These are phyloP conservation scores for Musa schizocarpa DNA, from an alignment of 176 grass and related monocot genomes.

Conservation along the genomic window DNA sequence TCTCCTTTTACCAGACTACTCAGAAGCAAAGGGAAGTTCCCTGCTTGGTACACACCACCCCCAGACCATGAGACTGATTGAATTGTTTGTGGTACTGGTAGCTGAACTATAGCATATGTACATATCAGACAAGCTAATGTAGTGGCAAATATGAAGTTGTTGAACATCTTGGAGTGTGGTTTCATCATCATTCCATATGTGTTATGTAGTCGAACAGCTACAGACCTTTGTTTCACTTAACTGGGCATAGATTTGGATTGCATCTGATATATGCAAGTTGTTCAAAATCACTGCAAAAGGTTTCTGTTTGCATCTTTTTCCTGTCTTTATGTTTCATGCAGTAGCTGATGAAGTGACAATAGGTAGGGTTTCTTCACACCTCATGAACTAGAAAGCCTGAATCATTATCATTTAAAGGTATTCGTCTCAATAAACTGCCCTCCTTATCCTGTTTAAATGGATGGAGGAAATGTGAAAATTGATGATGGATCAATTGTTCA, in stretches of 20 bases:
- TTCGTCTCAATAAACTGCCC: no score
- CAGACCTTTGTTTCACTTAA: background rate
- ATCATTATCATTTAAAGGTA: no score
- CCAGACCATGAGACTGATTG: slow-evolving; percentile 23
- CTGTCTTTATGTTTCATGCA: background rate
- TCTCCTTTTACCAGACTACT: slow-evolving; percentile 63
- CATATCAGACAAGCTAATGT: background rate
- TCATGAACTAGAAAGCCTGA: background rate
- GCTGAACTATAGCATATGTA: background rate
- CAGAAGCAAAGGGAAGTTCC: slow-evolving; percentile 49
- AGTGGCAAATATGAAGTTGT: no score
- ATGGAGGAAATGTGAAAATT: no score
- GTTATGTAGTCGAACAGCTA: background rate
- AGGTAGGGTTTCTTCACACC: background rate
- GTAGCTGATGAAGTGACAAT: no score
- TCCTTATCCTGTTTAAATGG: no score
- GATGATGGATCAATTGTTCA: no score
- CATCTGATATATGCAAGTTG: background rate
- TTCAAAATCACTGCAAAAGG: background rate
- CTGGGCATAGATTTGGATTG: background rate
- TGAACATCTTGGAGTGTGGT: no score
- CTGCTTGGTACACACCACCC: slow-evolving; percentile 46
- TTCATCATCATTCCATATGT: no score
- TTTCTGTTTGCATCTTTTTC: background rate
- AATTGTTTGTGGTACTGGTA: background rate